phyloP scores from a whole-genome alignment of 768 basidiomycete species.

The Leccinum boreale region DNA sequence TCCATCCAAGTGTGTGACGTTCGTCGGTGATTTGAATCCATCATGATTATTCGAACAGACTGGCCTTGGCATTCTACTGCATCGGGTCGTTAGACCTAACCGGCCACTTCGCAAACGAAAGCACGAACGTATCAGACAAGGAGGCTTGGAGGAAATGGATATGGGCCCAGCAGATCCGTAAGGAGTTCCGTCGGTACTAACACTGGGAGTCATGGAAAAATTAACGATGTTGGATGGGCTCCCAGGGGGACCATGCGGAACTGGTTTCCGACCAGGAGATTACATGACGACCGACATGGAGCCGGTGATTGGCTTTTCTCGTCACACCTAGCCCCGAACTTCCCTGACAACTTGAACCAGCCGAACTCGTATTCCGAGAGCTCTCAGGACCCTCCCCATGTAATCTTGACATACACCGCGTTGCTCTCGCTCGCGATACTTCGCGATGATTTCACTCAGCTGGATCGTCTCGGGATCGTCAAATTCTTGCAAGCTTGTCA shows the following conservation, averaged over 20 bases:
- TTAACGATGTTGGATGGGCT: not conserved
- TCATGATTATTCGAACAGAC: slow-evolving; percentile 40
- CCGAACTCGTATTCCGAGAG: slow-evolving; percentile 37
- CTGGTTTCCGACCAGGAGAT: slow-evolving; percentile 73
- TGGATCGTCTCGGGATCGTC: slow-evolving; percentile 69
- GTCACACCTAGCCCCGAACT: not conserved
- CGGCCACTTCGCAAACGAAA: slow-evolving; percentile 38
- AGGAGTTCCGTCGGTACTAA: slow-evolving; percentile 5
- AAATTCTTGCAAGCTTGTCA: slow-evolving; percentile 72
- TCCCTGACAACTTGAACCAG: slow-evolving; percentile 21
- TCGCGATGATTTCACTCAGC: slow-evolving; percentile 72
- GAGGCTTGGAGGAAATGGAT: slow-evolving; percentile 77
- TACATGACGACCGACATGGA: slow-evolving; percentile 52
- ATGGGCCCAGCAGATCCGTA: slow-evolving; percentile 81
- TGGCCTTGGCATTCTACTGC: slow-evolving; percentile 88
- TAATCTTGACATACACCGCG: slow-evolving; percentile 94
- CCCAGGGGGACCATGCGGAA: slow-evolving; percentile 54
- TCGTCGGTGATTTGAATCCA: slow-evolving; percentile 15
- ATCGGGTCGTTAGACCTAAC: slow-evolving; percentile 81
- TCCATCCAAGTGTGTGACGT: slow-evolving; percentile 56
- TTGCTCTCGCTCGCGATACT: slow-evolving; percentile 80
- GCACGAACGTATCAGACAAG: slow-evolving; percentile 51
- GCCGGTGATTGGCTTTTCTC: slow-evolving; percentile 6
- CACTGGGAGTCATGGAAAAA: not conserved
- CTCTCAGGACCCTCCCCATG: slow-evolving; percentile 65